Base-by-base conservation (phyloP, 495 filamentous ascomycete genomes). In the Xylaria palmicola region DNA sequence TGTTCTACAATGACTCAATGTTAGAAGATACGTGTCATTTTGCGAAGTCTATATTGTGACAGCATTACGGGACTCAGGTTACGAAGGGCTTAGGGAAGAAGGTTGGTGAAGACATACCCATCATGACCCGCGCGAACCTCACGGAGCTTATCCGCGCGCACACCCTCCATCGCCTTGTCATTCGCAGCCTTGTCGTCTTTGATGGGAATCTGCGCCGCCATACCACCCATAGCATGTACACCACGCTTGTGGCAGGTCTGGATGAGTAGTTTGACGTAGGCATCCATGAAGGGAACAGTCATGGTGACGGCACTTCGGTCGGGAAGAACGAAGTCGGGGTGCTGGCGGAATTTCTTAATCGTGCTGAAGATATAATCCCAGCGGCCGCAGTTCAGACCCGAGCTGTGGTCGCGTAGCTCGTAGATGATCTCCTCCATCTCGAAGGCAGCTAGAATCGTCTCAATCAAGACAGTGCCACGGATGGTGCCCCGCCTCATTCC, bases 381-480 rank as follows among this genome's bases (percentile, higher is more conserved):
- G 51, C 94, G 89, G 51, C 94, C 94, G 77, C 94, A 99, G 83
- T 99, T 99, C 64, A 99, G 84, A 54, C 94, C 94, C 10, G 94
- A 89, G 76, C 87, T 91, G 81, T 99, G 94, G 72, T 98, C 93
- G 37, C 94, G 90, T 63, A 99, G 88, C 77, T 99, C 94, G 79
- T 97, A 99, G 76, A 99, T 98, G 77, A 98, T 98, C 88, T 98
- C 94, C 60, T 99, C 94, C 94, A 99, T 99, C 81, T 99, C 95
- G 67, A 99, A 99, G n/a, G 92, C 95, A 30, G 95, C 94, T 24
- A 91, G 81, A 77, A 99, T 98, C 58, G 94, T 99, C 84, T 99
- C 94, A 74, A 99, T 97, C 65, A 99, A 79, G 19, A 99, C 94
- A 3, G 94, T 99, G 62, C 85, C 95, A 66, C 94, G 87, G 77